These are phyloP conservation scores for Kluyveromyces nonfermentans DNA, from an alignment of 805 yeast genomes.

Conservation along the genomic window DNA sequence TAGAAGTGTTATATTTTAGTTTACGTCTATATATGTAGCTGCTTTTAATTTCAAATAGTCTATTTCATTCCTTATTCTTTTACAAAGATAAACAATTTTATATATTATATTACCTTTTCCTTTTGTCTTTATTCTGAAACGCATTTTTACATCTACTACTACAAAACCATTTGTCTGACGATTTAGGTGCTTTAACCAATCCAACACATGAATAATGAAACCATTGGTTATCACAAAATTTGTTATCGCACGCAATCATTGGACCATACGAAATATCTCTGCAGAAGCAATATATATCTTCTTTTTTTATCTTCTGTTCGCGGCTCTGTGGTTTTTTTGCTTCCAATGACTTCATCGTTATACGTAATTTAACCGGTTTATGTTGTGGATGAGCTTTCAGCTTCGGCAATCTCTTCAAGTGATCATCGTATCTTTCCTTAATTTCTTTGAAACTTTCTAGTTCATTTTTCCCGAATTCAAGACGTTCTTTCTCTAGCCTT, in stretches of 20 bases:
- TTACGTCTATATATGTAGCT: not conserved
- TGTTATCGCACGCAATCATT: slow-evolving; percentile 89
- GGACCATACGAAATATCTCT: slow-evolving; percentile 46
- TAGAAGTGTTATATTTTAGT: slow-evolving; percentile 1
- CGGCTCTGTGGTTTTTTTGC: slow-evolving; percentile 2
- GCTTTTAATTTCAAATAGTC: not conserved
- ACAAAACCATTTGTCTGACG: slow-evolving; percentile 61
- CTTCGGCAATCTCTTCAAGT: slow-evolving; percentile 2
- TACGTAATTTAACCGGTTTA: slow-evolving; percentile 5
- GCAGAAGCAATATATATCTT: slow-evolving; percentile 38
- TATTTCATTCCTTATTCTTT: not conserved
- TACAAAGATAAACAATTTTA: too few relatives aligned
- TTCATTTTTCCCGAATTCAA: slow-evolving; percentile 12
- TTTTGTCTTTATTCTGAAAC: too few relatives aligned
- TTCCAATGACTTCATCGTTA: slow-evolving; percentile 9
- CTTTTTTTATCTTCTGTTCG: slow-evolving; percentile 5
- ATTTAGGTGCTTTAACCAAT: slow-evolving; percentile 46
- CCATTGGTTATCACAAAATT: slow-evolving; percentile 65
- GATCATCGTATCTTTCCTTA: not conserved
- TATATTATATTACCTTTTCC: too few relatives aligned
- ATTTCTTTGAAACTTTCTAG: slow-evolving; percentile 7
- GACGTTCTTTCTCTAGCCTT: slow-evolving; percentile 19
- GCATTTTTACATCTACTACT: slow-evolving; percentile 32
- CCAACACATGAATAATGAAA: slow-evolving; percentile 76
- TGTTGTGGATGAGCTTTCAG: slow-evolving; percentile 10